Evolutionary conservation across 1,284 basidiomycete genomes (phyloP).

Genomic region (Cutaneotrichosporon spelunceum): DNA sequence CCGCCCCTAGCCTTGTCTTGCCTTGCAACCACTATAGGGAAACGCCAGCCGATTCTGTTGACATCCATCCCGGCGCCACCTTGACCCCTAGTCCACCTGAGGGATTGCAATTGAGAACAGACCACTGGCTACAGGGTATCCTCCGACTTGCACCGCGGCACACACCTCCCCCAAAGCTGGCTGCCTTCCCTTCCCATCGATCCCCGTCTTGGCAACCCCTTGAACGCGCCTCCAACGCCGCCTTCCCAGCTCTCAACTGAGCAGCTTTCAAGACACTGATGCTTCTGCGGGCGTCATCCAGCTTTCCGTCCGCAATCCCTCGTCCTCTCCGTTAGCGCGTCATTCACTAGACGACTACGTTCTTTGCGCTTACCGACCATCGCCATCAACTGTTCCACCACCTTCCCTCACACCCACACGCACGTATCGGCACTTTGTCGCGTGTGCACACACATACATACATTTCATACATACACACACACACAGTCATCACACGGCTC

Average conservation of each 20-base stretch:
- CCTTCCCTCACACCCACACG: slow-evolving; percentile 5
- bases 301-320: neutral
- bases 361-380: neutral
- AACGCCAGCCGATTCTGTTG: no score
- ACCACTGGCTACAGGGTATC: no score
- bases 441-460: neutral
- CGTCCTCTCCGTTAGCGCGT: neutral
- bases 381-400: neutral
- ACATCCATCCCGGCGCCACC: neutral
- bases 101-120: no score
- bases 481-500: no score
- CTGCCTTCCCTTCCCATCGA: no score
- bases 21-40: neutral
- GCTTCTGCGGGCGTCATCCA: neutral
- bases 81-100: neutral
- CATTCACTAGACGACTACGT: neutral
- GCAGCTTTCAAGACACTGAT: neutral
- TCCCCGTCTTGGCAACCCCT: no score
- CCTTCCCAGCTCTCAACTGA: neutral
- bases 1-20: neutral
- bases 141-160: no score
- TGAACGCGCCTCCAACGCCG: neutral
- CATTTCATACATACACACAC: neutral
- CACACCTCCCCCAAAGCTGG: no score
- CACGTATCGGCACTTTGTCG: neutral